Base-by-base conservation (phyloP, 2,329 filamentous ascomycete species). In the Trichoderma simmonsii region DNA sequence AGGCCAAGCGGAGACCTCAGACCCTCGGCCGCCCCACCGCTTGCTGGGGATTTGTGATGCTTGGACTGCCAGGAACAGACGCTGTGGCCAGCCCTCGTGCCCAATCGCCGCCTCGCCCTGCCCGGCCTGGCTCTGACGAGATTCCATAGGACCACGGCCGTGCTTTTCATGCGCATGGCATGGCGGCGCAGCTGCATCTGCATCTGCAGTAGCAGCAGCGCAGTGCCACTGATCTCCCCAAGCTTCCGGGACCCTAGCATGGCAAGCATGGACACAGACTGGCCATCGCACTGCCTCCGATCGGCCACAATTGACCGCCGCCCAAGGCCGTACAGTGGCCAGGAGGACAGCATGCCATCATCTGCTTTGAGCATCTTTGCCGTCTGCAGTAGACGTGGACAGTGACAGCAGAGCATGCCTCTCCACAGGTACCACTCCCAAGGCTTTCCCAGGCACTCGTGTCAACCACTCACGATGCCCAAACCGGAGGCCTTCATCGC, bases 101-200 rank as follows among this genome's bases (percentile, higher is more conserved):
- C 82, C 82, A 83, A 83, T 83, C 74, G 77, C 72, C 74, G 75
- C 76, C 72, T 76, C 74, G 74, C 77, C 70, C 72, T 65, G 67
- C 71, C 66, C 74, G 74, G 76, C 71, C 72, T 56, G 66, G 68
- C 70, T 66, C 70, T 72, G 69, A 66, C 75, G 54, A 61, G 60
- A 75, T 71, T 75, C 71, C 72, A 72, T 74, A 79, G 69, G 69
- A 60, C 57, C 57, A 60, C 57, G 75, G 74, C 73, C 73, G 70
- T 59, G 43, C 75, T 76, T 73, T 74, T 76, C 81, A 81, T 79
- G 80, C 64, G 80, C 80, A 83, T 81, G 78, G 80, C 80, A 83
- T 81, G 78, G 83, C 82, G 82, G 83, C 83, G 83, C 83, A 84
- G 81, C 79, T 75, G 73, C 74, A 73, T 48, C 51, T 57, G 61